Evolutionary conservation across 2,329 filamentous ascomycete genomes (phyloP), one percentile per base, ranked within the genome.

Genomic region (Monilinia polystroma): DNA sequence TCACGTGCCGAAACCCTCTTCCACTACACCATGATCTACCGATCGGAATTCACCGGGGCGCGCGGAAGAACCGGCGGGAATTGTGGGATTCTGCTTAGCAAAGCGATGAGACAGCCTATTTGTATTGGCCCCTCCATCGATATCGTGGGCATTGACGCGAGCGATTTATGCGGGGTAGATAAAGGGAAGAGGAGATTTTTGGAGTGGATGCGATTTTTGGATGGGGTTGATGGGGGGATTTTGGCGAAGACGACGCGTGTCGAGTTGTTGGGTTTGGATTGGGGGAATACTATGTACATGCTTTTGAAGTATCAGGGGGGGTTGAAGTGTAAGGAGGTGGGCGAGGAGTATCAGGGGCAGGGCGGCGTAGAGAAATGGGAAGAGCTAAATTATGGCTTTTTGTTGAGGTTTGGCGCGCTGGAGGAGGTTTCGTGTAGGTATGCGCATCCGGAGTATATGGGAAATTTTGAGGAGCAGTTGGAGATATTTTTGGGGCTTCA

Each of bases 1-100:
- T 66, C 63, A 53, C 63, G 63, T 60, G 56, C 45, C 18, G 63
- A 66, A n/a, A 66, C 63, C 23, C 45, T 66, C 7, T 23, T 41
- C 23, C 35, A 60, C 45, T 66, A 66, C 18, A 59, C 55, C 4
- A 23, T 66, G 1, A 38, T 66, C 6, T 66, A 66, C 23, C 55
- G 63, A 11, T 52, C 16, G 16, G 54, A 59, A 51, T 66, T 59
- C 14, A 14, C 26, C 12, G n/a, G 32, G 23, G 35, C 43, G 3
- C 43, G 26, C 3, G 43, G 57, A 6, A 23, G 12, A 35, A 3
- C 20, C 0, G 43, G 57, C 20, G 57, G 29, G 0, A 35, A 49
- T 26, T 49, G 43, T 35, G 29, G 57, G 2, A 26, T 38, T 23
- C 29, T 38, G 14, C 29, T 38, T 20, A 60, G 57, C 18, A 60